Base-by-base conservation (phyloP, 164 flowering plant genomes). In the Litsea cubeba region DNA sequence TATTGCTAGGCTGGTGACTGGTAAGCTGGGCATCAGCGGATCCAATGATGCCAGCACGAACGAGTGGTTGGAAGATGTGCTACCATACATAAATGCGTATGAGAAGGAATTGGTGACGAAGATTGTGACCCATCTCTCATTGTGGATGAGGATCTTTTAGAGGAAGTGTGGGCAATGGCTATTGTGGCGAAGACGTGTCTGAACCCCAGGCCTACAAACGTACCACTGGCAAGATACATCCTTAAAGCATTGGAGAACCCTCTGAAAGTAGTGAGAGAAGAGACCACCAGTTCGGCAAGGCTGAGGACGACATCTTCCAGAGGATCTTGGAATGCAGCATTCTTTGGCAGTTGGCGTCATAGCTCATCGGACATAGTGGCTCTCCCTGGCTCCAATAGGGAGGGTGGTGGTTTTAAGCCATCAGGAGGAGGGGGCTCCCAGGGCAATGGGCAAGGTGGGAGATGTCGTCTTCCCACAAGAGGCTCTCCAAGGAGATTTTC, bases 161-260 rank as follows among this genome's bases (percentile, higher is more conserved):
- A 92, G 71, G 98, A 92, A 76, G 98, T 92, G n/a, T 94, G 98
- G 98, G 95, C 98, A 12, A 88, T 91, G 92, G 93, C 97, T 0
- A 80, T 94, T 62, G 93, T 94, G 32, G 97, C 98, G 28, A 80
- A 84, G 74, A 88, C 96, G 32, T 94, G 98, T 78, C 87, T 94
- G 3, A 90, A 92, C 58, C 93, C 98, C 18, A 92, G 86, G 77
- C 97, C 97, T 23, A 79, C 91, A 0, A 87, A 65, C 84, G 98
- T 7, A n/a, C 97, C 98, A 10, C 85, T 80, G 8, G 89, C 89
- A 90, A 84, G 87, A 77, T 89, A 92, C 78, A 83, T 95, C 58
- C 90, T 92, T 62, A 88, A 87, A 81, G 98, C 95, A 12, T 65
- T 94, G 75, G 98, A 94, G 76, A 90, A 91, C 71, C 98, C 96